Conservation (phyloP, 176 grass and related monocot genomes). For the Secale cereale region DNA sequence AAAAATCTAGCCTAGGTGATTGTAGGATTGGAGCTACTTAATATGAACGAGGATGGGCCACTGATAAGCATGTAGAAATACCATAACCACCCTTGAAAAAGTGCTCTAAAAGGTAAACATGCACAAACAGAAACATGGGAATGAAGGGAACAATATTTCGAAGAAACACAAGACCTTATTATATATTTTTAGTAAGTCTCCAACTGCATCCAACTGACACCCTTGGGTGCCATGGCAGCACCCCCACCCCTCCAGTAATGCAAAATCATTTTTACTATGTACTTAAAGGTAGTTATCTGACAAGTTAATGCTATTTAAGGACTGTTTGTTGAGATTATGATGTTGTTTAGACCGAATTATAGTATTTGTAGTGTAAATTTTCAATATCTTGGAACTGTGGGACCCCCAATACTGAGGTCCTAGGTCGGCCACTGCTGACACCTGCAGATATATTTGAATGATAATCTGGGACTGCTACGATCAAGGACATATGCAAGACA, state of each 20-base stretch:
- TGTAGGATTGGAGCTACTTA: neutral
- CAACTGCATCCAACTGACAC: too few relatives aligned
- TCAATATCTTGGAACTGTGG: neutral
- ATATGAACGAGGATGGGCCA: neutral
- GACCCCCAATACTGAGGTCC: too few relatives aligned
- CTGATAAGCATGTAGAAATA: slow-evolving; percentile 20
- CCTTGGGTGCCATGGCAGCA: too few relatives aligned
- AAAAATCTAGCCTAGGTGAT: slow-evolving; percentile 20
- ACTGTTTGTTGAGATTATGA: neutral
- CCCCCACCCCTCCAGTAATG: too few relatives aligned
- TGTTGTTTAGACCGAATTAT: too few relatives aligned
- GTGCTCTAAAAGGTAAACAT: neutral
- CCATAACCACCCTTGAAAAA: neutral
- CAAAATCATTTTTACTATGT: too few relatives aligned
- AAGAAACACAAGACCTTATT: too few relatives aligned
- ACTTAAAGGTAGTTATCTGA: too few relatives aligned
- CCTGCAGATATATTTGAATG: slow-evolving; percentile 8
- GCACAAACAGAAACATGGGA: neutral
- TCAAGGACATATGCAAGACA: neutral
- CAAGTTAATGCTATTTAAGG: neutral
- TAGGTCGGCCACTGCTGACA: too few relatives aligned
- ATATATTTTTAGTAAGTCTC: too few relatives aligned
- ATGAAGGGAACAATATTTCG: neutral
- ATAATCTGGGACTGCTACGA: neutral
- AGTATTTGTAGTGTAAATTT: neutral